Evolutionary conservation across 2,329 filamentous ascomycete species (phyloP).

Genomic region (Fusarium haematococcum): DNA sequence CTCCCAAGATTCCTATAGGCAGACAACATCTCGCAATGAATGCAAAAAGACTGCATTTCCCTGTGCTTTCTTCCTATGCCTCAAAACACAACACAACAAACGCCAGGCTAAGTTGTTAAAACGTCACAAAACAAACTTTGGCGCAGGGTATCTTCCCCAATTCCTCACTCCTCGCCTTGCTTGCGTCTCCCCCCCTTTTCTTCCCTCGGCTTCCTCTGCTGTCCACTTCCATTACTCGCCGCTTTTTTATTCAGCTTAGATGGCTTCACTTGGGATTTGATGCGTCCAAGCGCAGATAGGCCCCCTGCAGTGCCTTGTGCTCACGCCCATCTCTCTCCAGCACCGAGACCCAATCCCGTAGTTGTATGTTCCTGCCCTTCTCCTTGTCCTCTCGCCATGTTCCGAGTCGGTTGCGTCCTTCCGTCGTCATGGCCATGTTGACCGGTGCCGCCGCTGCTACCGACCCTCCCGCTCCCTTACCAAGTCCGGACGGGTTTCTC

Average conservation of each 20-base stretch:
- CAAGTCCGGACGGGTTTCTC: conserved; percentile 49
- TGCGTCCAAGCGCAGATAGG: conserved; percentile 65
- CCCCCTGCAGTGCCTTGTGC: conserved; percentile 69
- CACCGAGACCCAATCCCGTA: conserved; percentile 83
- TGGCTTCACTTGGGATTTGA: conserved; percentile 56
- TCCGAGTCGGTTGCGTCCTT: conserved; percentile 74
- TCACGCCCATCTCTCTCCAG: conserved; percentile 83
- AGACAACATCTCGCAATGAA: conserved; percentile 14
- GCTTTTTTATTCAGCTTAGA: conserved; percentile 20
- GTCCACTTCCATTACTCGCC: conserved; percentile 29
- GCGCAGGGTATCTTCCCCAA: conserved; percentile 48
- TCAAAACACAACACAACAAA: conserved; percentile 39
- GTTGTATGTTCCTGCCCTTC: conserved; percentile 82
- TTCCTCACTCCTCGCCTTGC: conserved; percentile 27
- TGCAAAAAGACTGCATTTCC: conserved; percentile 36
- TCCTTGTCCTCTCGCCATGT: conserved; percentile 82
- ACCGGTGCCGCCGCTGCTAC: conserved; percentile 46
- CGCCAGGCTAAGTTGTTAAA: conserved; percentile 51
- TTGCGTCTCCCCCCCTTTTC: background rate
- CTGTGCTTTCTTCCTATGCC: conserved; percentile 33
- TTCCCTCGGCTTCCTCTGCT: background rate
- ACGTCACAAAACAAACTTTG: conserved; percentile 45
- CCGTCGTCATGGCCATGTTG: conserved; percentile 62
- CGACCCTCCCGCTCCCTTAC: conserved; percentile 48
- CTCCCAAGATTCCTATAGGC: conserved; percentile 7